A percentile compares a stretch with the other conserved stretches of the same genome.
phyloP scores from a whole-genome alignment of 116 monocot species.

The Cymodocea nodosa region DNA sequence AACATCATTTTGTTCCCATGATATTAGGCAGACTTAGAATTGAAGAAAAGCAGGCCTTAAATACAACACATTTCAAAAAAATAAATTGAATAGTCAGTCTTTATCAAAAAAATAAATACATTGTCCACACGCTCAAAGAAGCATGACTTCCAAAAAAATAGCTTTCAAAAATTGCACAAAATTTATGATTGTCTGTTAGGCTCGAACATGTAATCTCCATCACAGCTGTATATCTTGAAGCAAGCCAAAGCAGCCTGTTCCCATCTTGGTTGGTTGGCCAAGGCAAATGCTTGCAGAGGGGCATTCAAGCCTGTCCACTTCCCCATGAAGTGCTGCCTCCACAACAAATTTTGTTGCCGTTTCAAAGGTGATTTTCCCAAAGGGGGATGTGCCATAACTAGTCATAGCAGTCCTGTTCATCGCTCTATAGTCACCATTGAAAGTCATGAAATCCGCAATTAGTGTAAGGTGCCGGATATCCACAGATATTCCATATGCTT shows the following conservation, averaged over 20 bases:
- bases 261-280: constrained; percentile 72
- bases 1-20: no score
- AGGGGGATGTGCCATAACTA: constrained; percentile 48
- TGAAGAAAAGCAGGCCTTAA: no score
- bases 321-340: constrained; percentile 62
- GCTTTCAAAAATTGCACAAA: no score
- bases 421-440: constrained; percentile 56
- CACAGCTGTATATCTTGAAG: constrained; percentile 41
- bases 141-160: no score
- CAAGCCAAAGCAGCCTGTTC: constrained; percentile 74
- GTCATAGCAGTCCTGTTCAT: constrained; percentile 68
- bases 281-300: constrained; percentile 79
- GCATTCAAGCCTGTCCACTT: constrained; percentile 51
- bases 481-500: constrained; percentile 55
- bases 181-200: no score
- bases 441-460: constrained; percentile 85
- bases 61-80: no score
- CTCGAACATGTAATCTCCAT: no score
- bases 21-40: no score
- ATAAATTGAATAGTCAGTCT: no score
- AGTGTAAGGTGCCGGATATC: constrained; percentile 60
- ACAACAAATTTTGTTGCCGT: constrained; percentile 65
- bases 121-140: no score
- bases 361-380: constrained; percentile 85
- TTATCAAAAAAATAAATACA: no score